A percentile compares a stretch with the other conserved stretches of the same genome.
phyloP scores from a whole-genome alignment of 306 rosid genomes.

The Astragalus membranaceus region DNA sequence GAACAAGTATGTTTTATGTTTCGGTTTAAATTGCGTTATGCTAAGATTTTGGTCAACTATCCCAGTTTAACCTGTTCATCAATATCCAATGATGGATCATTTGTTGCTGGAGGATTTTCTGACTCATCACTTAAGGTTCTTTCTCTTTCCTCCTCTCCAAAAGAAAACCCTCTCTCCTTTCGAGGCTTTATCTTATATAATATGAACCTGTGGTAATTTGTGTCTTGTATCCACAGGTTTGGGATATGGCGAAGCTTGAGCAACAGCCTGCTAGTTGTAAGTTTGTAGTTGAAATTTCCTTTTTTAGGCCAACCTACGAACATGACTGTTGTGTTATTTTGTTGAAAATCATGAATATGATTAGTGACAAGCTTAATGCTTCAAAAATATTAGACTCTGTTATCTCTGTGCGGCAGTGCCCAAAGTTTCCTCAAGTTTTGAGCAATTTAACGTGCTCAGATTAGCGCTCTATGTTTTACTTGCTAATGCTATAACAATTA shows the following conservation, averaged over 20 bases:
- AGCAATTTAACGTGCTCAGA: too few relatives aligned
- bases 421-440: too few relatives aligned
- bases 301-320: not conserved
- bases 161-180: not conserved
- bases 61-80: constrained; percentile 79
- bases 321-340: too few relatives aligned
- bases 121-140: constrained; percentile 80
- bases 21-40: constrained; percentile 10
- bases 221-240: constrained; percentile 44
- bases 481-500: too few relatives aligned
- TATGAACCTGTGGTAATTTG: constrained; percentile 11
- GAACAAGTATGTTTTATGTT: not conserved
- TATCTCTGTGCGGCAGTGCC: too few relatives aligned
- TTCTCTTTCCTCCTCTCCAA: not conserved
- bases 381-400: too few relatives aligned
- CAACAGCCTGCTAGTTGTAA: constrained; percentile 56
- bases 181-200: not conserved
- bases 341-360: too few relatives aligned
- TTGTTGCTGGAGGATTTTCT: constrained; percentile 91
- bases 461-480: too few relatives aligned
- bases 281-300: constrained; percentile 26
- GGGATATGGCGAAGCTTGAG: constrained; percentile 97
- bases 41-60: constrained; percentile 13
- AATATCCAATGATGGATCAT: constrained; percentile 79
- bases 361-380: too few relatives aligned